Evolutionary conservation across 345 rosid genomes (phyloP).

Genomic region (Moringa oleifera): DNA sequence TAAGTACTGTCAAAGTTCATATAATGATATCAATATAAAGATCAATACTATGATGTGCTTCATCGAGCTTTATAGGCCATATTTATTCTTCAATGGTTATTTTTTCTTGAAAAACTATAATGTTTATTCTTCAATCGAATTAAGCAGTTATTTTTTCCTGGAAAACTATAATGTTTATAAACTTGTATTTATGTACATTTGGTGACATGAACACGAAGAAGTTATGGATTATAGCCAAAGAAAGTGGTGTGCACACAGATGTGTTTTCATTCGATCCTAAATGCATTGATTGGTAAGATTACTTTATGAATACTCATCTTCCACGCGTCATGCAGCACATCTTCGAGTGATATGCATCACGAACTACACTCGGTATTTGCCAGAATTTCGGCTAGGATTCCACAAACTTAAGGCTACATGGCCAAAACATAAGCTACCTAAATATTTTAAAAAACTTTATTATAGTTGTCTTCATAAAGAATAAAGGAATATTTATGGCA

Average conservation of each 20-base stretch:
- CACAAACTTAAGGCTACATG: too few species aligned
- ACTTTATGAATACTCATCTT: slow-evolving; percentile 46
- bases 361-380: too few species aligned
- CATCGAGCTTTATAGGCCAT: slow-evolving; percentile 73
- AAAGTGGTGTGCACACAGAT: slow-evolving; percentile 23
- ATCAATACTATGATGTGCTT: slow-evolving; percentile 55
- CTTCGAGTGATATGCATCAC: slow-evolving; percentile 41
- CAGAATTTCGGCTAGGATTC: too few species aligned
- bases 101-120: background rate
- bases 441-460: too few species aligned
- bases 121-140: too few species aligned
- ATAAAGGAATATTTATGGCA: too few species aligned
- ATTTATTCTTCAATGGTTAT: slow-evolving; percentile 57
- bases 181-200: slow-evolving; percentile 30
- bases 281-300: slow-evolving; percentile 56
- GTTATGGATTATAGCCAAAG: slow-evolving; percentile 29
- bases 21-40: slow-evolving; percentile 41
- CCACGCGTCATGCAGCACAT: slow-evolving; percentile 45
- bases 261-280: slow-evolving; percentile 54
- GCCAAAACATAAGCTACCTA: too few species aligned
- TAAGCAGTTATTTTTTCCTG: background rate
- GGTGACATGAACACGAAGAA: slow-evolving; percentile 56
- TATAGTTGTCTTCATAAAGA: too few species aligned
- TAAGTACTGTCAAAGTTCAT: slow-evolving; percentile 31
- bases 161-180: too few species aligned